Conservation (phyloP, 2,329 filamentous ascomycete genomes). For the Lachnellula suecica region DNA sequence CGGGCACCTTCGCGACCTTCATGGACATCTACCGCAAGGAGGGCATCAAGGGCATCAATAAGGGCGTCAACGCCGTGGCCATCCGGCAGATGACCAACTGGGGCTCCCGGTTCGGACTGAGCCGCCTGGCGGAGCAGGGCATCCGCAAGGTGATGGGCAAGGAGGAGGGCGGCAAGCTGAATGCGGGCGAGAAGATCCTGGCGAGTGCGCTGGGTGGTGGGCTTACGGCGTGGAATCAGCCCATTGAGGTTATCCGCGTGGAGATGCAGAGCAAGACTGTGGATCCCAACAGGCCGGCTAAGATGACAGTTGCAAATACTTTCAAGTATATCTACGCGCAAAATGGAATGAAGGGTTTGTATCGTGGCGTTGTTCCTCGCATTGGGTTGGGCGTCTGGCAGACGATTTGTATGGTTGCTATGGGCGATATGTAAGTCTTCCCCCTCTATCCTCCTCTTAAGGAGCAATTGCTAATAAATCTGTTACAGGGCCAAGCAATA, state of each 20-base stretch:
- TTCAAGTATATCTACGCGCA: conserved; percentile 84
- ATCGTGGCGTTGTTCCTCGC: conserved; percentile 91
- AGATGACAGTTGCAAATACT: conserved; percentile 92
- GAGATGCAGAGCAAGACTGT: conserved; percentile 99
- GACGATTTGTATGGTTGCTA: conserved; percentile 98
- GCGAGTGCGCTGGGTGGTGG: conserved; percentile 88
- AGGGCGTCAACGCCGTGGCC: conserved; percentile 96
- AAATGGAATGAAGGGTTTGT: conserved; percentile 89
- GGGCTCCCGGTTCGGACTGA: conserved; percentile 94
- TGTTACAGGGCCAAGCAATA: conserved; percentile 63
- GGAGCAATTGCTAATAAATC: conserved; percentile 14
- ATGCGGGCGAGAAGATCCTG: conserved; percentile 80
- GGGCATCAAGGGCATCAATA: conserved; percentile 95
- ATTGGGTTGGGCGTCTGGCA: conserved; percentile 98
- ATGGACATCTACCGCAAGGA: conserved; percentile 96
- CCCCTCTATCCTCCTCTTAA: conserved; percentile 3
- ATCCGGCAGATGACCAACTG: conserved; percentile 99
- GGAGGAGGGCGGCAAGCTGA: conserved; percentile 75
- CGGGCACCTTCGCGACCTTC: conserved; percentile 92
- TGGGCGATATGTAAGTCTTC: conserved; percentile 87
- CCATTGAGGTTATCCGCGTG: conserved; percentile 98
- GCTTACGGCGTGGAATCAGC: conserved; percentile 97
- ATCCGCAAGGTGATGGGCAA: conserved; percentile 81
- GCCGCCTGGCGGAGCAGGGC: conserved; percentile 83
- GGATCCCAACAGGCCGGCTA: conserved; percentile 97